Conservation (phyloP, 1,139 yeast genomes). For the Protomyces pachydermus region DNA sequence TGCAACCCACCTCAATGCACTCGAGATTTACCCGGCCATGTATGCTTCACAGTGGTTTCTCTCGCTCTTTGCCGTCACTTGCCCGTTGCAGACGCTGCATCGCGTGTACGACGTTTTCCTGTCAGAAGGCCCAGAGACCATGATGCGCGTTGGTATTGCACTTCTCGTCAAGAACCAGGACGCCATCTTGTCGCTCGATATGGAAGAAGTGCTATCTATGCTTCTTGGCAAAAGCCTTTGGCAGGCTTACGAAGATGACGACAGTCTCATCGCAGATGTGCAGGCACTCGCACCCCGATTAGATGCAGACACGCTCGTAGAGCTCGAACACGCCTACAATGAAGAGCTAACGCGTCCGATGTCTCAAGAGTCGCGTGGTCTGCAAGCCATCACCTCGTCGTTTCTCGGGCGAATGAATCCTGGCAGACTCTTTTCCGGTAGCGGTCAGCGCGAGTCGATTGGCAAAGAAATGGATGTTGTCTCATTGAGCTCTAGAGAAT, state of each 20-base stretch:
- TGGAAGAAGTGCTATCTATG: slow-evolving; percentile 59
- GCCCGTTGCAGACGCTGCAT: slow-evolving; percentile 51
- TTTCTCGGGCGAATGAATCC: slow-evolving; percentile 29
- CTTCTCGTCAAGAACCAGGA: slow-evolving; percentile 51
- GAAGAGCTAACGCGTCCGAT: slow-evolving; percentile 5
- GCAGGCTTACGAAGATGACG: slow-evolving; percentile 43
- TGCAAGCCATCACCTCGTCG: slow-evolving; percentile 30
- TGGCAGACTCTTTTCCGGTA: slow-evolving; percentile 15
- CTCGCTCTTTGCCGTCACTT: slow-evolving; percentile 58
- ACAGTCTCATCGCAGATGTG: slow-evolving; percentile 48
- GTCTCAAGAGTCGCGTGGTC: slow-evolving; percentile 29
- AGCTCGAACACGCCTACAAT: slow-evolving; percentile 35
- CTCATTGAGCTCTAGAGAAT: neutral
- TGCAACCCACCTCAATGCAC: slow-evolving; percentile 45
- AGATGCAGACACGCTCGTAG: slow-evolving; percentile 31
- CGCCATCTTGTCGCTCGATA: slow-evolving; percentile 50
- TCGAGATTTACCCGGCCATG: slow-evolving; percentile 38
- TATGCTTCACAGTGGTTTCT: slow-evolving; percentile 60
- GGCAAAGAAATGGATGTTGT: neutral
- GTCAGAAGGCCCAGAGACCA: slow-evolving; percentile 59
- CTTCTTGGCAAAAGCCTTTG: slow-evolving; percentile 53
- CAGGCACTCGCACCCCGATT: slow-evolving; percentile 1
- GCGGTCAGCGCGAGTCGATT: slow-evolving; percentile 11
- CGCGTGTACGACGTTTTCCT: slow-evolving; percentile 54
- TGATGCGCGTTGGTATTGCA: slow-evolving; percentile 58